Percentiles rank a stretch among this genome's conserved stretches.
phyloP scores from a whole-genome alignment of 208 protist genomes.

The Wallacemonas sp. region DNA sequence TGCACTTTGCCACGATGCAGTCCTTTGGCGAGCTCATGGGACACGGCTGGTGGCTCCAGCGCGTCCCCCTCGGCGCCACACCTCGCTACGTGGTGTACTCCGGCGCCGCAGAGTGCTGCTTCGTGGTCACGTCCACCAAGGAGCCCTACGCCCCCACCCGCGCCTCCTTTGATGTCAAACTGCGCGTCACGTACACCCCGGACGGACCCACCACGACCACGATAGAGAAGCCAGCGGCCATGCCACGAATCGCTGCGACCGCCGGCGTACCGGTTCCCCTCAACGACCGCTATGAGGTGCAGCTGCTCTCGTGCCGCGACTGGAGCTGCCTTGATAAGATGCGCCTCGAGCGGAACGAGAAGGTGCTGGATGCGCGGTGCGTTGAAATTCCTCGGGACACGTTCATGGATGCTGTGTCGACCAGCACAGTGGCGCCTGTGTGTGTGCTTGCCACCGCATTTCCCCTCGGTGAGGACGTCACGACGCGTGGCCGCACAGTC shows the following conservation, averaged over 20 bases:
- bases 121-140: slow-evolving; percentile 64
- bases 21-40: slow-evolving; percentile 42
- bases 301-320: slow-evolving; percentile 48
- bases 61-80: slow-evolving; percentile 70
- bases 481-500: slow-evolving; percentile 70
- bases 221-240: slow-evolving; percentile 34
- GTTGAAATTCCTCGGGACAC: slow-evolving; percentile 57
- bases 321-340: slow-evolving; percentile 52
- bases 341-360: slow-evolving; percentile 79
- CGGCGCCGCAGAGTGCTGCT: slow-evolving; percentile 62
- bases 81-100: slow-evolving; percentile 81
- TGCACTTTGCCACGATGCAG: slow-evolving; percentile 76
- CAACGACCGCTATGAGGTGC: slow-evolving; percentile 68
- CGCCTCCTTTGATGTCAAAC: slow-evolving; percentile 83
- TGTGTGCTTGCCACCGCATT: slow-evolving; percentile 85
- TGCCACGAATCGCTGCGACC: slow-evolving; percentile 34
- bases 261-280: slow-evolving; percentile 64
- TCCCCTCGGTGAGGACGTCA: slow-evolving; percentile 84
- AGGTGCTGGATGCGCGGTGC: slow-evolving; percentile 64
- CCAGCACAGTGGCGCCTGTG: slow-evolving; percentile 43
- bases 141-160: slow-evolving; percentile 63
- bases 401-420: slow-evolving; percentile 26
- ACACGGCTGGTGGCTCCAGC: slow-evolving; percentile 71
- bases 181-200: slow-evolving; percentile 50
- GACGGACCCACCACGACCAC: slow-evolving; percentile 52